Conservation (phyloP, 1,139 yeast genomes). For the Yamadazyma pseudoaaseri region DNA sequence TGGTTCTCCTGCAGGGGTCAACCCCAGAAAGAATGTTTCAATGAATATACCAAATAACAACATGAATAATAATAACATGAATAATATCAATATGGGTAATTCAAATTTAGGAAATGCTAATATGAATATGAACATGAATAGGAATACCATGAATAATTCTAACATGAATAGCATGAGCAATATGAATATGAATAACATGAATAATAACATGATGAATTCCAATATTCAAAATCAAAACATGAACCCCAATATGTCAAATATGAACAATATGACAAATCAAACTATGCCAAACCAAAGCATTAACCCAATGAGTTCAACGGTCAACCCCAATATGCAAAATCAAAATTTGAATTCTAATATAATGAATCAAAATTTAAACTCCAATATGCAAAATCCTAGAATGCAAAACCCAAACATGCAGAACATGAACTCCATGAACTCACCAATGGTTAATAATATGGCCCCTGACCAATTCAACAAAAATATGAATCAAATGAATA, state of each 20-base stretch:
- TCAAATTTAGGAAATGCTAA: neutral
- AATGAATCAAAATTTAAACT: slow-evolving; percentile 8
- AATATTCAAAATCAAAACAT: slow-evolving; percentile 12
- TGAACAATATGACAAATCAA: slow-evolving; percentile 7
- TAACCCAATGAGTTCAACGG: neutral
- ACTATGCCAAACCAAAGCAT: slow-evolving; percentile 1
- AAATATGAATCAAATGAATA: slow-evolving; percentile 8
- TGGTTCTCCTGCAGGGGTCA: neutral
- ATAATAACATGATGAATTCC: slow-evolving; percentile 16
- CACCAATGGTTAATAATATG: slow-evolving; percentile 13
- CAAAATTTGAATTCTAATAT: slow-evolving; percentile 4
- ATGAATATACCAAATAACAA: neutral
- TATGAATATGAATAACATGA: slow-evolving; percentile 15
- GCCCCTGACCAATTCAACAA: slow-evolving; percentile 2
- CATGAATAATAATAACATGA: slow-evolving; percentile 2
- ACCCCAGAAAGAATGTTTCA: neutral
- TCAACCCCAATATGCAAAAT: neutral
- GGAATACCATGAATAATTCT: slow-evolving; percentile 9
- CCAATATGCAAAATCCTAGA: too few relatives aligned
- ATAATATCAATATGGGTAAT: neutral
- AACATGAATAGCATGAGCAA: slow-evolving; percentile 5
- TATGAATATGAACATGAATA: slow-evolving; percentile 9
- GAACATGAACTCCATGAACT: slow-evolving; percentile 10
- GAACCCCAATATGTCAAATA: slow-evolving; percentile 11
- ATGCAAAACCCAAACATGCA: slow-evolving; percentile 13